Conservation (phyloP, 495 filamentous ascomycete species). For the Aspergillus bertholletiae region DNA sequence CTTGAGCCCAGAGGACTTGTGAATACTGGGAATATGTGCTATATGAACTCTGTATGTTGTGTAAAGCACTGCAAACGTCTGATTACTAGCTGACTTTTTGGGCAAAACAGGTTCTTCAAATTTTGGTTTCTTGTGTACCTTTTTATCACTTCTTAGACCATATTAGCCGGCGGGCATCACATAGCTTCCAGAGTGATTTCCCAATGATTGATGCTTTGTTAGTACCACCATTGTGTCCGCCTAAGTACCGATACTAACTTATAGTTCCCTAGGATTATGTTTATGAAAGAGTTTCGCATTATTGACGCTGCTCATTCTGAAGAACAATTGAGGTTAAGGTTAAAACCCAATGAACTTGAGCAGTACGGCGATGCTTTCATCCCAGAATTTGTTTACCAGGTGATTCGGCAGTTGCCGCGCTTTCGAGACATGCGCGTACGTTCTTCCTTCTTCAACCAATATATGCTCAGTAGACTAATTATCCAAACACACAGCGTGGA, state of each 20-base stretch:
- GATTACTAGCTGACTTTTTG: constrained; percentile 1
- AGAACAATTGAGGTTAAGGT: constrained; percentile 65
- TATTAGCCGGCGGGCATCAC: constrained; percentile 72
- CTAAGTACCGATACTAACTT: neutral
- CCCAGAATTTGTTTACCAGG: constrained; percentile 93
- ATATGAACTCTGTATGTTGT: constrained; percentile 93
- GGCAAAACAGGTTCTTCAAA: constrained; percentile 73
- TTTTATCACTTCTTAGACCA: constrained; percentile 94
- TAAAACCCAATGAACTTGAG: constrained; percentile 82
- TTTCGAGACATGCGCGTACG: constrained; percentile 88
- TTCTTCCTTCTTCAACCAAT: constrained; percentile 5
- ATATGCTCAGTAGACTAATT: neutral
- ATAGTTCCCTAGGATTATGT: constrained; percentile 68
- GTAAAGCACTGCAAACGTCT: neutral
- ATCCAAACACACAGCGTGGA: constrained; percentile 55
- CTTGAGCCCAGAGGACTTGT: constrained; percentile 92
- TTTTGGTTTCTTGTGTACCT: constrained; percentile 85
- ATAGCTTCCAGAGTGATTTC: constrained; percentile 93
- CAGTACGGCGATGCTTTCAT: constrained; percentile 88
- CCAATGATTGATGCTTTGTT: constrained; percentile 92
- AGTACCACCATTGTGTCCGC: constrained; percentile 30
- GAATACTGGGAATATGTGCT: constrained; percentile 99
- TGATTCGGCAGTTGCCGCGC: constrained; percentile 77
- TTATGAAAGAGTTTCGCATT: constrained; percentile 87
- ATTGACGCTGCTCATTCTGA: constrained; percentile 74